Base-by-base conservation (phyloP, 2,329 filamentous ascomycete genomes). In the Pseudogymnoascus sp. region DNA sequence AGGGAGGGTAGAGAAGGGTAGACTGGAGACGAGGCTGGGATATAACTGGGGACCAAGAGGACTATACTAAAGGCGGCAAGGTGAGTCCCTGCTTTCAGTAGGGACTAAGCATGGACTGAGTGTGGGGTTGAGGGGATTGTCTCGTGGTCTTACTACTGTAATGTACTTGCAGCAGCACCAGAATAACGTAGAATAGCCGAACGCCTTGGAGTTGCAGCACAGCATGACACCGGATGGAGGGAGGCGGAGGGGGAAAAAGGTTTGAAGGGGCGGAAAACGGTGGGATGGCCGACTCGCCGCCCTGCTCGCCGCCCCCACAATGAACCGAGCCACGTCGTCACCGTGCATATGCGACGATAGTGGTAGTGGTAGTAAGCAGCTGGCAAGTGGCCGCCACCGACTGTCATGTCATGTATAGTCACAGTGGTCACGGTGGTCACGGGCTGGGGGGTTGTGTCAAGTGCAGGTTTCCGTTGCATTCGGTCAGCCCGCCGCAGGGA, bases 41-140 rank as follows among this genome's bases (percentile, higher is more conserved):
- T 35, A 19, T 60, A 33, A 33, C 28, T 35, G 53, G 11, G 15
- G 57, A 28, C 57, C 8, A 33, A 21, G 53, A 7, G 15, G 57
- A 28, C 57, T 13, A 33, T 36, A 60, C 57, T 60, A 10, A 19
- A 36, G 21, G 17, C 57, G 57, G 31, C 35, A 60, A 36, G 31
- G 57, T 36, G 31, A 36, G 31, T 60, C 31, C 31, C 57, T 38
- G 57, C 31, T 36, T 35, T 35, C 31, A 60, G 35, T 9, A 60
- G 57, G 31, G 57, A 21, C 57, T 60, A 7, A 36, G 21, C 31
- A 60, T 31, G 57, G 57, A 23, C 57, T 38, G 17, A 60, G 57
- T 60, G 35, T 60, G 57, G 57, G 57, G 57, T 36, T 60, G 57
- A 60, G 57, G 57, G 57, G 57, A 60, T 36, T 36, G 57, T 26